Base-by-base conservation (phyloP, 140 eudicot species). In the Erigeron philadelphicus region DNA sequence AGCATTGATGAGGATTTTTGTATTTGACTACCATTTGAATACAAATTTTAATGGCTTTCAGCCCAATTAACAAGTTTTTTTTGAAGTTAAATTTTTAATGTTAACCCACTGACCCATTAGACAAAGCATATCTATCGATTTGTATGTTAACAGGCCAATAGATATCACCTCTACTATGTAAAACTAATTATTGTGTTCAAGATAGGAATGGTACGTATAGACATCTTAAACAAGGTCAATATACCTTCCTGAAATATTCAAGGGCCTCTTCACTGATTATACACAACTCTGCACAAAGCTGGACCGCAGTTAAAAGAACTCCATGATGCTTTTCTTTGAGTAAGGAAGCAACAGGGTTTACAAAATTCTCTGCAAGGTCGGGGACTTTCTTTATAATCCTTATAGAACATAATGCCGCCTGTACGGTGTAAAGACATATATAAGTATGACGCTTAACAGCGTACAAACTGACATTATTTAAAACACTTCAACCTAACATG, bases 281-380 rank as follows among this genome's bases (percentile, higher is more conserved):
- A 76, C 98, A 93, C 72, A 93, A 64, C 73, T 93, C 95, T 62
- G 88, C 81, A 70, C 96, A 93, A 78, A 93, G 96, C 79, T 93
- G 96, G 65, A 93, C 82, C 21, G 94, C 95, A 54, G 96, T 86
- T 76, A 93, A 70, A 57, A 89, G 80, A 64, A 89, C 98, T 42
- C 95, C 98, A 75, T 93, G 98, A 73, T 88, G 96, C 81, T 93
- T 93, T 81, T 93, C 98, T 72, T 86, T 93, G 38, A 93, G 88
- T 60, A 88, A 85, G 38, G 90, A 75, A 73, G 95, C 95, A 75
- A 93, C 90, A 78, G 96, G 80, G 52, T 89, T 84, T 50, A 89
- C 77, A 57, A 92, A 92, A 76, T 88, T 88, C 75, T 88, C 96
- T 41, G 85, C 96, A 78, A 88, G 90, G 62, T 92, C 93, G 0